A percentile compares a stretch with the other conserved stretches of the same genome.
phyloP scores from a whole-genome alignment of 495 filamentous ascomycete species.

The Tuber borchii region DNA sequence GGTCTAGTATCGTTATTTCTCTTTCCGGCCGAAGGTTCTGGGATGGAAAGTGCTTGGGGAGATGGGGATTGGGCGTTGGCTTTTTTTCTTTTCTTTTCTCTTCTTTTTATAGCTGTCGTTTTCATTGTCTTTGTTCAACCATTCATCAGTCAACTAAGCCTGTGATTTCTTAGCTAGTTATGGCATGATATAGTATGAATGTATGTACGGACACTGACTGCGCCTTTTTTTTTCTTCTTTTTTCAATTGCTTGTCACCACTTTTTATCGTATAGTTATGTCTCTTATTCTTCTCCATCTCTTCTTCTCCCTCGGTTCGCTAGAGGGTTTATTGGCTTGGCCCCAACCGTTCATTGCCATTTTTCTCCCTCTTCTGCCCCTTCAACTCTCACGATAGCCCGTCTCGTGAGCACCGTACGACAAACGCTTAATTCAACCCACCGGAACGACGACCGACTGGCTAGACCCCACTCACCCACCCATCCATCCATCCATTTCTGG shows the following conservation, averaged over 20 bases:
- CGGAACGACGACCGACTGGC: neutral
- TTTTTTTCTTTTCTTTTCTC: neutral
- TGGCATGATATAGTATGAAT: neutral
- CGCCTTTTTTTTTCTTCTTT: neutral
- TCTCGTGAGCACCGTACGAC: neutral
- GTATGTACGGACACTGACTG: neutral
- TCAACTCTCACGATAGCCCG: neutral
- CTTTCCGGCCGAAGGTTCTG: neutral
- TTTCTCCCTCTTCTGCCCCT: neutral
- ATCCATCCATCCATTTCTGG: neutral
- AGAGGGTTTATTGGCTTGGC: neutral
- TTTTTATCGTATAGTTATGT: neutral
- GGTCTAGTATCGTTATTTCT: neutral
- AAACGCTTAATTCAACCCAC: neutral
- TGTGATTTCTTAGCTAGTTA: neutral
- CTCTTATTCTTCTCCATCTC: neutral
- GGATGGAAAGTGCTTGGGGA: neutral
- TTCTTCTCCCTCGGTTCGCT: neutral
- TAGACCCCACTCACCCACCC: neutral
- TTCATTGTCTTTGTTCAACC: neutral
- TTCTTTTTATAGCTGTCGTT: neutral
- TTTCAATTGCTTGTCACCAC: neutral
- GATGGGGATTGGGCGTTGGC: slow-evolving; percentile 4
- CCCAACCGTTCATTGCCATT: neutral
- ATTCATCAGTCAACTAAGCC: neutral